phyloP scores from a whole-genome alignment of 2,329 filamentous ascomycete species.

The Trichoderma harzianum region DNA sequence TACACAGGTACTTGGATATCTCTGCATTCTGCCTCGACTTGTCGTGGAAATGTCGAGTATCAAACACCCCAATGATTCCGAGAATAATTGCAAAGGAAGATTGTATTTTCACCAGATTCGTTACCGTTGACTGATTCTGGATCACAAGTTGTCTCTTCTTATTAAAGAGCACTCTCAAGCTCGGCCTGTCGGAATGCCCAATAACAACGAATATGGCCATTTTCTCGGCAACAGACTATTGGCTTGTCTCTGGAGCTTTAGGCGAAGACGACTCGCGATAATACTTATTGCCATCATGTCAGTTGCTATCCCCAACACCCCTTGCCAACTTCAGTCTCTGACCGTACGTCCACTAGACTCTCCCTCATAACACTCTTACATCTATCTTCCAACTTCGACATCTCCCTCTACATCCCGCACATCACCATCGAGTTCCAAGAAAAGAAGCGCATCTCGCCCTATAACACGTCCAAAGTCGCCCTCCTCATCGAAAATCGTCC shows the following conservation, averaged over 20 bases:
- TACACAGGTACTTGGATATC: background rate
- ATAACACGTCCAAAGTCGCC: conserved; percentile 50
- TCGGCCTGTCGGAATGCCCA: background rate
- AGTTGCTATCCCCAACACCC: background rate
- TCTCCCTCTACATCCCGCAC: background rate
- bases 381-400: background rate
- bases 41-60: background rate
- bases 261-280: background rate
- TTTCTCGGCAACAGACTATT: background rate
- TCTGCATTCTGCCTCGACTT: background rate
- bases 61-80: background rate
- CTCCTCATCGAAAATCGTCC: conserved; percentile 54
- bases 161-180: background rate
- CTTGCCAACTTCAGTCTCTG: background rate
- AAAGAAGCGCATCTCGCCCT: background rate
- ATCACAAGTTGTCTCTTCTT: background rate
- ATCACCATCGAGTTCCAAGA: background rate
- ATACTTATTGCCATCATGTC: background rate
- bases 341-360: background rate
- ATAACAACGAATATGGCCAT: background rate
- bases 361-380: background rate
- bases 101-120: no score
- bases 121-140: background rate
- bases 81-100: background rate
- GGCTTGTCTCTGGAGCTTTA: background rate